Evolutionary conservation across 805 yeast genomes (phyloP).

Genomic region (Yarrowia sp.): DNA sequence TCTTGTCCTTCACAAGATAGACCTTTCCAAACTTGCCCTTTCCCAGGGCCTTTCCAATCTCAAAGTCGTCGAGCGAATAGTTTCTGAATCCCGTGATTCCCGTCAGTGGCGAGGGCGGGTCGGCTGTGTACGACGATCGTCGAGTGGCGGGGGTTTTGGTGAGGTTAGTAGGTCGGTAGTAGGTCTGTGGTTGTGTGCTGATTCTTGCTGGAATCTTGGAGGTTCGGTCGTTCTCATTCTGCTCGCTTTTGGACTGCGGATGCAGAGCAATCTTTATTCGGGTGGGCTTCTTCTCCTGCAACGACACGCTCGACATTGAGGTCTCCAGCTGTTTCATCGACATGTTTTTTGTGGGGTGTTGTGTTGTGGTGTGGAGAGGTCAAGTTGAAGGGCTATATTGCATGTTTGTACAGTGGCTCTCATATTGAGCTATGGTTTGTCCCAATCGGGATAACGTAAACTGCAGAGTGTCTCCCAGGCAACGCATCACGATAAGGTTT

Average conservation of each 20-base stretch:
- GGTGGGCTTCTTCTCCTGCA: conserved; percentile 42
- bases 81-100: conserved; percentile 44
- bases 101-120: conserved; percentile 41
- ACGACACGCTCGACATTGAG: conserved; percentile 42
- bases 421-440: conserved; percentile 4
- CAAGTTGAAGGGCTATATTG: neutral
- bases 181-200: conserved; percentile 28
- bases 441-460: conserved; percentile 27
- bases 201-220: conserved; percentile 6
- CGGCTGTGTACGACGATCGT: conserved; percentile 7
- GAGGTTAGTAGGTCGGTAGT: conserved; percentile 26
- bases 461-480: conserved; percentile 5
- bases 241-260: conserved; percentile 35
- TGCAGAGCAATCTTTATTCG: conserved; percentile 36
- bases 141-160: conserved; percentile 22
- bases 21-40: conserved; percentile 95
- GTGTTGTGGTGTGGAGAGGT: neutral
- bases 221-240: conserved; percentile 22
- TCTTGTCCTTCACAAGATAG: conserved; percentile 80
- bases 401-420: conserved; percentile 11
- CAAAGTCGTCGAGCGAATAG: conserved; percentile 69
- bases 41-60: conserved; percentile 85
- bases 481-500: conserved; percentile 17
- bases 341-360: conserved; percentile 34
- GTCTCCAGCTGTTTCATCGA: conserved; percentile 43